phyloP scores from a whole-genome alignment of 2,329 filamentous ascomycete species.

The Claviceps capensis region DNA sequence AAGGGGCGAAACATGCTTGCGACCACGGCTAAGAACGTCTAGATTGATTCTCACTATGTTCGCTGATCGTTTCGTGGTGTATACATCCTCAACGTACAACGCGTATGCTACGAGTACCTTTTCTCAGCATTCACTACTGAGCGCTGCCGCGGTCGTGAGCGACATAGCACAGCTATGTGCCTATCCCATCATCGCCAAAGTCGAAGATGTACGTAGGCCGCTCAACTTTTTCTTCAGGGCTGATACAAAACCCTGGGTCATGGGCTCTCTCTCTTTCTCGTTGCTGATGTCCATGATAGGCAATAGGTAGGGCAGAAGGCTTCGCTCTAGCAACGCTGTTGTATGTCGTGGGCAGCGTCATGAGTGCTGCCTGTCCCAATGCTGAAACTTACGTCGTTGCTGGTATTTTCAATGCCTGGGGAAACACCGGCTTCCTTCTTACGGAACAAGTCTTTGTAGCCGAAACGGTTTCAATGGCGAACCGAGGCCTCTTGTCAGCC shows the following conservation, averaged over 20 bases:
- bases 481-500: conserved; percentile 45
- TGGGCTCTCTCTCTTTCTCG: not conserved
- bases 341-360: conserved; percentile 30
- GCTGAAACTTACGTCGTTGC: conserved; percentile 39
- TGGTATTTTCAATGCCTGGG: conserved; percentile 47
- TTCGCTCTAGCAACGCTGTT: conserved; percentile 25
- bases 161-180: conserved; percentile 36
- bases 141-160: conserved; percentile 27
- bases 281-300: conserved; percentile 8
- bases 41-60: conserved; percentile 19
- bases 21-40: not conserved
- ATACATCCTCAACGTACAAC: conserved; percentile 18
- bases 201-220: conserved; percentile 30
- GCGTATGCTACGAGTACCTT: conserved; percentile 25
- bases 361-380: conserved; percentile 42
- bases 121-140: conserved; percentile 32
- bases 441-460: conserved; percentile 40
- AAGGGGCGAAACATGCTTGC: not conserved
- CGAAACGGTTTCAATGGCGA: conserved; percentile 45
- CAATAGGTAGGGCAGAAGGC: conserved; percentile 43
- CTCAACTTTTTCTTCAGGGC: not conserved
- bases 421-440: conserved; percentile 23
- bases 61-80: conserved; percentile 17
- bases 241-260: not conserved
- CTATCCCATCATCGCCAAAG: conserved; percentile 46